These are phyloP conservation scores for Chaetomium sp. DNA, from an alignment of 2,329 filamentous ascomycete species.

Conservation along the genomic window DNA sequence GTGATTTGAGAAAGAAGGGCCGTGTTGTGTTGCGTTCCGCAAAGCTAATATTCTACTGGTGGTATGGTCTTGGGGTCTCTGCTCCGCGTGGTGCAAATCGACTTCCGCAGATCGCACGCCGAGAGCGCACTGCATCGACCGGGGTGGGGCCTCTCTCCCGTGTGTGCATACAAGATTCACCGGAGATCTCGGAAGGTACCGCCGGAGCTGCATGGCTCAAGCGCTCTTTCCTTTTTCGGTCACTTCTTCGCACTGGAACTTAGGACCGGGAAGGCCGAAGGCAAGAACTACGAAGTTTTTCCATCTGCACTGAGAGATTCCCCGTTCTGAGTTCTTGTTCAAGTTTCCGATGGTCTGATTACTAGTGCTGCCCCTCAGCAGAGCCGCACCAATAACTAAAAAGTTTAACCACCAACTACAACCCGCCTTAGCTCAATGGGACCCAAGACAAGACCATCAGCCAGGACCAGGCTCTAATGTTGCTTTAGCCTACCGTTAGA, in stretches of 20 bases:
- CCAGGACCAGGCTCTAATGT: neutral
- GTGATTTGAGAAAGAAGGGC: too few species aligned
- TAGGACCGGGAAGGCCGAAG: neutral
- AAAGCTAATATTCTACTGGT: neutral
- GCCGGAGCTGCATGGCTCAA: conserved; percentile 16
- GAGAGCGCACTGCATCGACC: conserved; percentile 12
- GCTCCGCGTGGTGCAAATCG: conserved; percentile 4
- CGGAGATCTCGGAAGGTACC: conserved; percentile 23
- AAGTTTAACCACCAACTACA: neutral
- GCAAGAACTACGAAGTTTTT: neutral
- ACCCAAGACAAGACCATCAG: neutral
- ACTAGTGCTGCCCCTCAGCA: neutral
- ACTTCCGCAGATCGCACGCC: conserved; percentile 10
- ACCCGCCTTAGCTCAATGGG: neutral
- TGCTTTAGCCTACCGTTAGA: conserved; percentile 9
- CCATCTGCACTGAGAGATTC: neutral
- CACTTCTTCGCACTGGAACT: neutral
- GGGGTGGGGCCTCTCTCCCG: conserved; percentile 19
- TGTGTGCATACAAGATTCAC: conserved; percentile 21
- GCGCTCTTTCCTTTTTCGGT: conserved; percentile 10
- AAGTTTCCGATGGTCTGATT: neutral
- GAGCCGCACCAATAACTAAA: neutral
- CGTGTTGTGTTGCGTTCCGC: conserved; percentile 9
- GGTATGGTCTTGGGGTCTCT: neutral
- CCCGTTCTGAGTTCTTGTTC: neutral